Evolutionary conservation across 306 rosid species (phyloP).

Genomic region (Cucumis sativus): Cucumber_9930_V3 NC_026659.2:8876501-8877000

Average conservation of each 20-base stretch:
- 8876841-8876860: background rate
- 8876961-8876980: background rate
- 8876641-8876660: background rate
- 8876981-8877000: background rate
- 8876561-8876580: no score
- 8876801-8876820: background rate
- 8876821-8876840: background rate
- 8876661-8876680: background rate
- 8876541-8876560: no score
- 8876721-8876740: background rate
- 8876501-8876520: no score
- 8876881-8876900: background rate
- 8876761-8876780: background rate
- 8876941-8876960: background rate
- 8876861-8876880: background rate
- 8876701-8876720: background rate
- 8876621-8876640: background rate
- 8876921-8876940: background rate
- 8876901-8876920: background rate
- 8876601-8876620: no score
- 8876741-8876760: background rate
- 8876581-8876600: no score
- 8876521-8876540: no score
- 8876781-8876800: background rate
- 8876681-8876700: background rate